phyloP scores from a whole-genome alignment of 2,329 filamentous ascomycete species.

The Colletotrichum limetticola region DNA sequence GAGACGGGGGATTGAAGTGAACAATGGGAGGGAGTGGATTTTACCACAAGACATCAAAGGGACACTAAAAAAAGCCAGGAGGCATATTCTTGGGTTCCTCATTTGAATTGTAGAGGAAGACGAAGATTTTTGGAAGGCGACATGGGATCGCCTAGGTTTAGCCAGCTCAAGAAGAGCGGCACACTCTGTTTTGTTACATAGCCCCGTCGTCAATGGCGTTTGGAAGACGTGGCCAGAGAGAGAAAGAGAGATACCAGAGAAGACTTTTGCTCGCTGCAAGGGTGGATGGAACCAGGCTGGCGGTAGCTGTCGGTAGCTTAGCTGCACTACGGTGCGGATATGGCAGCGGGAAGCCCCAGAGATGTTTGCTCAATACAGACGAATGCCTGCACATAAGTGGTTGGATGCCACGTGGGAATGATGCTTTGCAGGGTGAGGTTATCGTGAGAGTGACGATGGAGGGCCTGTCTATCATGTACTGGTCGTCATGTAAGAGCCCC shows the following conservation, averaged over 20 bases:
- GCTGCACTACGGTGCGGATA: neutral
- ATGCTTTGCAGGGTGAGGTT: neutral
- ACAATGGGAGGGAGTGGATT: neutral
- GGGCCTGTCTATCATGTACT: neutral
- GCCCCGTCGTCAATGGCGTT: slow-evolving; percentile 19
- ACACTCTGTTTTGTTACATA: slow-evolving; percentile 28
- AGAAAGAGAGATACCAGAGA: slow-evolving; percentile 31
- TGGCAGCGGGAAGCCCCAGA: neutral
- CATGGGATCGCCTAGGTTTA: neutral
- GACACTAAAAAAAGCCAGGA: neutral
- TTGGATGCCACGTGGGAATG: neutral
- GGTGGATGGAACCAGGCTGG: neutral
- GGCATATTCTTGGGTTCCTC: neutral
- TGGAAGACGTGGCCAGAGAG: slow-evolving; percentile 18
- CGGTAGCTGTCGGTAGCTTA: neutral
- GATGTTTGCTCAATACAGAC: slow-evolving; percentile 14
- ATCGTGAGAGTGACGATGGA: neutral
- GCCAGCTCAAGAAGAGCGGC: neutral
- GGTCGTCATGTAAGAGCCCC: too few species aligned
- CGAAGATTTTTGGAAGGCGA: slow-evolving; percentile 1
- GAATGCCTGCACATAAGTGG: slow-evolving; percentile 7
- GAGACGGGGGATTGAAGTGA: slow-evolving; percentile 3
- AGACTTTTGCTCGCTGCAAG: slow-evolving; percentile 21
- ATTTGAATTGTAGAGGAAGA: neutral
- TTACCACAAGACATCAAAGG: neutral